Evolutionary conservation across 768 basidiomycete species (phyloP).

Genomic region (Tricholoma matsutake): DNA sequence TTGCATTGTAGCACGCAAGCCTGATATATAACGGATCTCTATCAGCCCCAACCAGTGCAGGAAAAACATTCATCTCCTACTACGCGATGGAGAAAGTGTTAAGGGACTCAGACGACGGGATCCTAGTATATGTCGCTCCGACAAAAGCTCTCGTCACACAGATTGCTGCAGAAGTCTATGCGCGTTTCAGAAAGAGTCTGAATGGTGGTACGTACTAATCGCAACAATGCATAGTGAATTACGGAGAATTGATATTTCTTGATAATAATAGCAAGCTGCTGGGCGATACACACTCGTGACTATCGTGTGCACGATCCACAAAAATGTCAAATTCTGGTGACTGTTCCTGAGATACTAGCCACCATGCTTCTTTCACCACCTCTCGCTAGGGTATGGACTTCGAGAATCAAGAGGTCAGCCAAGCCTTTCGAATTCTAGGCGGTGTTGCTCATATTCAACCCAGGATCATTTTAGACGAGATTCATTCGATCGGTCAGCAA

Average conservation of each 20-base stretch:
- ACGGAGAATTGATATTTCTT: conserved; percentile 1
- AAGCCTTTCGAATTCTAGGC: not conserved
- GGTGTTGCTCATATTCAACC: conserved; percentile 3
- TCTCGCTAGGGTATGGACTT: conserved; percentile 58
- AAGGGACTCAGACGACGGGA: conserved; percentile 58
- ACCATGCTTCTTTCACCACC: conserved; percentile 70
- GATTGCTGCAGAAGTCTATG: conserved; percentile 72
- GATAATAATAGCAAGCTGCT: conserved; percentile 51
- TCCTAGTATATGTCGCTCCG: conserved; percentile 71
- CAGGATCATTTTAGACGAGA: conserved; percentile 69
- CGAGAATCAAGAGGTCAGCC: conserved; percentile 55
- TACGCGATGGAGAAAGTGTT: conserved; percentile 75
- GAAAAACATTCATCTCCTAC: conserved; percentile 76
- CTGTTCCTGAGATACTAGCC: conserved; percentile 67
- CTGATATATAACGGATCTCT: not conserved
- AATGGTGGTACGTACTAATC: conserved; percentile 36
- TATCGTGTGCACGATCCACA: conserved; percentile 59
- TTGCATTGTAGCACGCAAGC: not conserved
- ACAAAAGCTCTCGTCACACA: conserved; percentile 74
- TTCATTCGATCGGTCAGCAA: conserved; percentile 68
- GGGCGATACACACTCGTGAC: conserved; percentile 68
- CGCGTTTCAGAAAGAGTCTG: conserved; percentile 54
- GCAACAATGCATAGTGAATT: not conserved
- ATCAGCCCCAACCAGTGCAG: conserved; percentile 66
- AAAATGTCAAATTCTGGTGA: conserved; percentile 70